Conservation (phyloP, 75 land plant species). For the Picea glauca region DNA sequence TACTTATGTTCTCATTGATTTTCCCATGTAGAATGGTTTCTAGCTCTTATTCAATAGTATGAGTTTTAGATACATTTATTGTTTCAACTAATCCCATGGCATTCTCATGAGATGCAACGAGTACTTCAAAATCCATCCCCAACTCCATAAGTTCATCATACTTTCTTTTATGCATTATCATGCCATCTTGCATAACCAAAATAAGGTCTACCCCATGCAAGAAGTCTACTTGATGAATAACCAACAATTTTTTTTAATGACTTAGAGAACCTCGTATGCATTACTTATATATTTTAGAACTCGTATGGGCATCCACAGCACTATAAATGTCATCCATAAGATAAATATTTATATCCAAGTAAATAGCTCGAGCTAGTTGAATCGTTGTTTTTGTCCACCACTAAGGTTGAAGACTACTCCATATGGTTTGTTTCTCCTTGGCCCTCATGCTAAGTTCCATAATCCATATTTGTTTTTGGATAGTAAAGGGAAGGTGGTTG, state of each 20-base stretch:
- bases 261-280: too few species aligned
- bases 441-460: too few species aligned
- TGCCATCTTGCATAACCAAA: conserved; percentile 92
- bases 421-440: too few species aligned
- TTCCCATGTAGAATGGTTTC: too few species aligned
- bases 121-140: conserved; percentile 73
- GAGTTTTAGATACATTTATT: conserved; percentile 7
- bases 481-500: too few species aligned
- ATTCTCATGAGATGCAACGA: conserved; percentile 85
- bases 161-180: conserved; percentile 85
- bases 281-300: conserved; percentile 80
- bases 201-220: too few species aligned
- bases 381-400: conserved; percentile 94
- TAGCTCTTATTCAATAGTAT: background rate
- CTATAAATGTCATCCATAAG: conserved; percentile 90
- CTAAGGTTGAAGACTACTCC: conserved; percentile 92
- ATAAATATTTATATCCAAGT: conserved; percentile 81
- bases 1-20: too few species aligned
- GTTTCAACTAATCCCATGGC: conserved; percentile 80
- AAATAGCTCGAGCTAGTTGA: conserved; percentile 88
- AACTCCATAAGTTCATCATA: conserved; percentile 56
- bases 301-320: conserved; percentile 95
- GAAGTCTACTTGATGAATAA: too few species aligned
- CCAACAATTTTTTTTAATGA: too few species aligned
- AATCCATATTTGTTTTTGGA: too few species aligned